Percentiles rank a stretch among this genome's conserved stretches.
Evolutionary conservation across 2,329 filamentous ascomycete genomes (phyloP).

Genomic region (Chaetomiaceae sp.): DNA sequence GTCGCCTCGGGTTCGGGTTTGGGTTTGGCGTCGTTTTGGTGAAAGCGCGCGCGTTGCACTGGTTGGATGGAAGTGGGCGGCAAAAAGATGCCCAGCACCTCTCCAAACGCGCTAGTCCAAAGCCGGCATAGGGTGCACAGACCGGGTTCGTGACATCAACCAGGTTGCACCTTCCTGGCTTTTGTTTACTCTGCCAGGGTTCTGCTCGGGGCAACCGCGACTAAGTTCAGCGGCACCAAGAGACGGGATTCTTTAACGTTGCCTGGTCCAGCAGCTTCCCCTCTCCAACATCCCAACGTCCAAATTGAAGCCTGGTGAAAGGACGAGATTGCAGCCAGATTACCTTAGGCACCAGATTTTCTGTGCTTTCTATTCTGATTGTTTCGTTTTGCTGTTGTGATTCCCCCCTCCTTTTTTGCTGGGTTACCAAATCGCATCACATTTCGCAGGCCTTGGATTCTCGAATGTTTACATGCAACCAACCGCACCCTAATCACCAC

Average conservation of each 20-base stretch:
- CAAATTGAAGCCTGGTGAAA: neutral
- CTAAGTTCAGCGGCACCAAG: constrained; percentile 2
- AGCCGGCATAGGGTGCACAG: constrained; percentile 9
- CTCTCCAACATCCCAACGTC: neutral
- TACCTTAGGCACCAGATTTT: too few relatives aligned
- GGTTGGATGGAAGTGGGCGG: too few relatives aligned
- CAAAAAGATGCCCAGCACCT: neutral
- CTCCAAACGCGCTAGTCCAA: neutral
- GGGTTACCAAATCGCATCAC: neutral
- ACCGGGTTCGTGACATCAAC: constrained; percentile 18
- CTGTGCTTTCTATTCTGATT: neutral
- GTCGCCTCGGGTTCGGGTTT: too few relatives aligned
- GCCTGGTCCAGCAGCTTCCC: constrained; percentile 1
- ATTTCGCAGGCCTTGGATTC: constrained; percentile 6
- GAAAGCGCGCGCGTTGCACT: too few relatives aligned
- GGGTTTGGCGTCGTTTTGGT: too few relatives aligned
- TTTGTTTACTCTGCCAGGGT: constrained; percentile 25
- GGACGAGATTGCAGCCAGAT: neutral
- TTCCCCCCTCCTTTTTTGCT: constrained; percentile 2
- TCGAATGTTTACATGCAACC: constrained; percentile 21
- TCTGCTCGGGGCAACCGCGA: constrained; percentile 23
- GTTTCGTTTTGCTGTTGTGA: neutral
- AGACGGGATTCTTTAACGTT: neutral
- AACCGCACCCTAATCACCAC: constrained; percentile 3
- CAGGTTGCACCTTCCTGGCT: neutral